These are phyloP conservation scores for Phyllosticta paracitricarpa DNA, from an alignment of 2,329 filamentous ascomycete species.

Conservation along the genomic window DNA sequence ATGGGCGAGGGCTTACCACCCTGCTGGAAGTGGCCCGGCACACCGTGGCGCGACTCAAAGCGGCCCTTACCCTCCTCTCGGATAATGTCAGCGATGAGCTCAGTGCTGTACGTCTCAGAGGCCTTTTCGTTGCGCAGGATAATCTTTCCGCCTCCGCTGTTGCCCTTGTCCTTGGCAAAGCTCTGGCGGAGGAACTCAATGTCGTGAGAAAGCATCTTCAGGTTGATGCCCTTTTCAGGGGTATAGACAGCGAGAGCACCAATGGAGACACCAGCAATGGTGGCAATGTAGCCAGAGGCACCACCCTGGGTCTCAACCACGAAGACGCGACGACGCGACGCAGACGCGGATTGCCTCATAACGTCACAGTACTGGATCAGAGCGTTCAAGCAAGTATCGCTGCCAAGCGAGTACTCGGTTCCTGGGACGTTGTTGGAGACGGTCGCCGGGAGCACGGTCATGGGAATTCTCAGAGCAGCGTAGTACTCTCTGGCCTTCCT, in stretches of 20 bases:
- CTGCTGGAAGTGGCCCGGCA: slow-evolving; percentile 86
- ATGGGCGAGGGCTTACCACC: slow-evolving; percentile 87
- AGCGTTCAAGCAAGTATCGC: slow-evolving; percentile 93
- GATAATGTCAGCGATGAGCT: slow-evolving; percentile 92
- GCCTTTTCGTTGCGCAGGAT: slow-evolving; percentile 97
- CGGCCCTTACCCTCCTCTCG: slow-evolving; percentile 83
- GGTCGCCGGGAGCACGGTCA: slow-evolving; percentile 86
- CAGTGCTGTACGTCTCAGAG: slow-evolving; percentile 78
- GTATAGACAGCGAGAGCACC: slow-evolving; percentile 92
- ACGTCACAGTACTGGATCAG: slow-evolving; percentile 93
- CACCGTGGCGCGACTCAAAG: slow-evolving; percentile 81
- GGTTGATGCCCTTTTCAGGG: slow-evolving; percentile 87
- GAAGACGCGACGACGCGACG: slow-evolving; percentile 86
- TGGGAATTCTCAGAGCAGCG: slow-evolving; percentile 82
- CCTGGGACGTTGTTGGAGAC: slow-evolving; percentile 98
- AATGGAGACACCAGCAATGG: slow-evolving; percentile 80
- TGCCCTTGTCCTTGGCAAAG: slow-evolving; percentile 76
- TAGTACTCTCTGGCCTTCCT: slow-evolving; percentile 69
- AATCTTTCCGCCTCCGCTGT: slow-evolving; percentile 81
- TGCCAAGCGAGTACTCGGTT: slow-evolving; percentile 93
- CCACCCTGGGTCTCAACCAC: slow-evolving; percentile 97
- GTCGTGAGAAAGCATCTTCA: slow-evolving; percentile 85
- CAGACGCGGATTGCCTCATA: slow-evolving; percentile 93
- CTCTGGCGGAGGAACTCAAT: slow-evolving; percentile 81
- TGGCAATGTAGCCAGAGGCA: slow-evolving; percentile 86